Evolutionary conservation across 1,284 basidiomycete species (phyloP), one percentile per base, ranked within the genome.

Genomic region (Flammula alnicola): DNA sequence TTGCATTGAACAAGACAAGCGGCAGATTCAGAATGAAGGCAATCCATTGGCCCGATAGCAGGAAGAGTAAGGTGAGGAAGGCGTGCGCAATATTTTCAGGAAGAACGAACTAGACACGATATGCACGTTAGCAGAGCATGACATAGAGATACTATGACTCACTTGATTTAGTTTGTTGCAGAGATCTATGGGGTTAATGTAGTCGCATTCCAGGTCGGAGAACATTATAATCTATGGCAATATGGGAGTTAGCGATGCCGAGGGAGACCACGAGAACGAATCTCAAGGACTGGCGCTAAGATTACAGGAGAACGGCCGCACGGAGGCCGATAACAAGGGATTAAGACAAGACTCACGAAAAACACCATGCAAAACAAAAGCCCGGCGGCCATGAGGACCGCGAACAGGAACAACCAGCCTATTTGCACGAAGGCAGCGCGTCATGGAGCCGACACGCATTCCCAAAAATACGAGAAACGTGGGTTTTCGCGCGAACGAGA

Each of bases 151-250:
- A 39, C 17, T 16, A 16, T 14, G 26, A 66, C 67, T 47, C 57
- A 97, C 96, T 75, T 96, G 93, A 72, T 99, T 99, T 65, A 99
- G 88, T 79, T 98, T 98, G 78, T 98, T 98, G 78, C 97, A 99
- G 30, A 99, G 87, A 74, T 99, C 96, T 84, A 99, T 98, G 48
- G 96, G 96, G 77, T 99, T 99, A 79, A 99, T 97, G 77, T 98
- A 99, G 80, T 98, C 93, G 75, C 92, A 95, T 76, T 96, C 94
- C 66, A 97, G 78, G 77, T 97, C 95, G 39, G 93, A 95, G 81
- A 98, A 99, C 95, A 99, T 98, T 79, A 99, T 99, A 67, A 99
- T 97, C 96, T 98, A 63, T 32, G 19, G 7, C 47, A 29, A 30
- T 29, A 44, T 31, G 40, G 26, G 37, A 57, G 25, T 47, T 32